Conservation (phyloP, 2,329 filamentous ascomycete species). For the Pseudogymnoascus sp. region DNA sequence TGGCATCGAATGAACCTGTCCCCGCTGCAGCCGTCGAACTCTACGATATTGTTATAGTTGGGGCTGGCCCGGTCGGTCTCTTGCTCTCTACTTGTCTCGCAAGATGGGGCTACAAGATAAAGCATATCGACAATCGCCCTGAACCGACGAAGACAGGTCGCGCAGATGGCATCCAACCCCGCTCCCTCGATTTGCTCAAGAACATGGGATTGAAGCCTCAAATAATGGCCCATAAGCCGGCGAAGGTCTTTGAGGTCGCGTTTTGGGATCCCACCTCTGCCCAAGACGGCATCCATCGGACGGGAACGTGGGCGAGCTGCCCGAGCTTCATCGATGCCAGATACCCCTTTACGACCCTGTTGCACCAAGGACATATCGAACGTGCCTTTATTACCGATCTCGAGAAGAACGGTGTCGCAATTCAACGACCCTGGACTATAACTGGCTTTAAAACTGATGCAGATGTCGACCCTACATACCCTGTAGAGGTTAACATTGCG, state of each 20-base stretch:
- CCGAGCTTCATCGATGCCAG: slow-evolving; percentile 71
- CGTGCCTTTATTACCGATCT: slow-evolving; percentile 60
- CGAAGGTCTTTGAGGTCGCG: slow-evolving; percentile 71
- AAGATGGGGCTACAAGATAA: slow-evolving; percentile 90
- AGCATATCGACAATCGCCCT: slow-evolving; percentile 84
- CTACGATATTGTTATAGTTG: slow-evolving; percentile 72
- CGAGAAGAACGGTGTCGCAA: slow-evolving; percentile 47
- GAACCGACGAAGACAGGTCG: slow-evolving; percentile 80
- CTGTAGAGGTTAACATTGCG: slow-evolving; percentile 69
- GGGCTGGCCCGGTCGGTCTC: slow-evolving; percentile 81
- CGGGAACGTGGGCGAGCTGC: slow-evolving; percentile 76
- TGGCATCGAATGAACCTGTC: slow-evolving; percentile 15
- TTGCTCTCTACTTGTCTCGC: slow-evolving; percentile 82
- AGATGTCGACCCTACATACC: slow-evolving; percentile 53
- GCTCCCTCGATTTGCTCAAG: slow-evolving; percentile 75
- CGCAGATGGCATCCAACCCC: slow-evolving; percentile 85
- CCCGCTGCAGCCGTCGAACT: slow-evolving; percentile 12
- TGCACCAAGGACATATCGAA: slow-evolving; percentile 67
- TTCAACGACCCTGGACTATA: slow-evolving; percentile 60
- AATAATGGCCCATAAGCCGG: slow-evolving; percentile 81
- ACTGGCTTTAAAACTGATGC: slow-evolving; percentile 52
- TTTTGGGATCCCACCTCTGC: slow-evolving; percentile 60
- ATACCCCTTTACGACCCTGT: slow-evolving; percentile 60
- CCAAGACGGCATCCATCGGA: slow-evolving; percentile 51
- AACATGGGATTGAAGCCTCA: slow-evolving; percentile 85